These are phyloP conservation scores for Metschnikowia kunwiensis DNA, from an alignment of 805 yeast species.

Conservation along the genomic window DNA sequence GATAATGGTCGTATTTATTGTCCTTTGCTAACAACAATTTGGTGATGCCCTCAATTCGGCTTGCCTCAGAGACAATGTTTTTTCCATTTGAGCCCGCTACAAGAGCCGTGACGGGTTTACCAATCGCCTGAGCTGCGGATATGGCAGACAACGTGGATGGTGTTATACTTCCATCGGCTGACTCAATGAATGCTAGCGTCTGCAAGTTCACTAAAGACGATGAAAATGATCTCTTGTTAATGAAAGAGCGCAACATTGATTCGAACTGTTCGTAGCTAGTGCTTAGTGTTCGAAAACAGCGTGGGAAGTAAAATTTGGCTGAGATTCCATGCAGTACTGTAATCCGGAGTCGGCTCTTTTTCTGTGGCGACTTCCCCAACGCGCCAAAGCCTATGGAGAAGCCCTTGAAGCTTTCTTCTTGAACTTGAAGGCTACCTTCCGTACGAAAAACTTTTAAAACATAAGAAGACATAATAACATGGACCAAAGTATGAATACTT, in stretches of 20 bases:
- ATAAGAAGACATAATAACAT: too few relatives aligned
- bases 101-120: constrained; percentile 77
- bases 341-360: too few relatives aligned
- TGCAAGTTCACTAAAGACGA: constrained; percentile 19
- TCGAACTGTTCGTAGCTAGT: too few relatives aligned
- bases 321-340: too few relatives aligned
- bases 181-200: constrained; percentile 77
- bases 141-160: constrained; percentile 71
- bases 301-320: too few relatives aligned
- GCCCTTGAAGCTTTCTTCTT: too few relatives aligned
- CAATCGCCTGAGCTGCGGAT: constrained; percentile 73
- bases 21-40: constrained; percentile 60
- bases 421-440: too few relatives aligned
- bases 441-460: too few relatives aligned
- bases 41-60: constrained; percentile 51
- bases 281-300: too few relatives aligned
- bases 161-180: constrained; percentile 50
- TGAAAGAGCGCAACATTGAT: constrained; percentile 16
- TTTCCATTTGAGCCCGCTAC: constrained; percentile 65
- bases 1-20: constrained; percentile 57
- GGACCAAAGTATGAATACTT: too few relatives aligned
- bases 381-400: too few relatives aligned
- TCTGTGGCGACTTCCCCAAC: too few relatives aligned
- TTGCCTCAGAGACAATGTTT: constrained; percentile 40
- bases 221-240: constrained; percentile 14